Percentiles rank a stretch among this genome's conserved stretches.
These are phyloP conservation scores for Aspergillus ibericus DNA, from an alignment of 2,329 filamentous ascomycete genomes.

Conservation along the genomic window DNA sequence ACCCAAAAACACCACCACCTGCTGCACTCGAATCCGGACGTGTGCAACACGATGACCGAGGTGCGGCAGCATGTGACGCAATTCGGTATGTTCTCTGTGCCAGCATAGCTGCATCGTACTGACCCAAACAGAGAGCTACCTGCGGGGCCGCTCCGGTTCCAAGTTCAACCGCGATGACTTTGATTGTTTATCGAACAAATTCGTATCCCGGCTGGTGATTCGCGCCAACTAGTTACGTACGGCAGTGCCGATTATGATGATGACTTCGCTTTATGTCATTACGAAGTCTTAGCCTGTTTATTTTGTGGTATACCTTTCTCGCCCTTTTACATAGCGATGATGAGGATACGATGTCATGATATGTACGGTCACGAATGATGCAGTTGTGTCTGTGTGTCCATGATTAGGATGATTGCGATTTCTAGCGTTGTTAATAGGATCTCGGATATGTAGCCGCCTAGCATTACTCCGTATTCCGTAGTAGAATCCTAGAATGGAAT, in stretches of 20 bases:
- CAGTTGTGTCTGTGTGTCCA: constrained; percentile 20
- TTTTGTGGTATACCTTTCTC: constrained; percentile 39
- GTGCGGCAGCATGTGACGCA: constrained; percentile 88
- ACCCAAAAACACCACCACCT: constrained; percentile 86
- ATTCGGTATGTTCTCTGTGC: constrained; percentile 68
- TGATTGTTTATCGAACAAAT: constrained; percentile 95
- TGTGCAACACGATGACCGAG: constrained; percentile 95
- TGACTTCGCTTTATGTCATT: constrained; percentile 22
- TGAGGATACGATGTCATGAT: constrained; percentile 45
- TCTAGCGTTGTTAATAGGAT: too few species aligned
- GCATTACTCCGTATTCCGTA: too few species aligned
- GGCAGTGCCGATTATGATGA: constrained; percentile 26
- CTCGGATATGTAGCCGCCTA: too few species aligned
- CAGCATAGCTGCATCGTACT: constrained; percentile 35
- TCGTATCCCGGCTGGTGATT: constrained; percentile 93
- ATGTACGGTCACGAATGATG: constrained; percentile 35
- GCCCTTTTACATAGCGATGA: constrained; percentile 40
- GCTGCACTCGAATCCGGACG: constrained; percentile 84
- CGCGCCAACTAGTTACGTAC: constrained; percentile 70
- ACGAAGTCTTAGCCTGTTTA: constrained; percentile 16
- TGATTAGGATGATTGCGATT: constrained; percentile 16
- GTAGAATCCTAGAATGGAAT: too few species aligned
- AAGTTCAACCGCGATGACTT: constrained; percentile 92
- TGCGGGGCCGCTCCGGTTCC: constrained; percentile 73
- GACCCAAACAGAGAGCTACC: constrained; percentile 71